phyloP scores from a whole-genome alignment of 1,284 basidiomycete genomes.

The Rhodotorula glutinis region DNA sequence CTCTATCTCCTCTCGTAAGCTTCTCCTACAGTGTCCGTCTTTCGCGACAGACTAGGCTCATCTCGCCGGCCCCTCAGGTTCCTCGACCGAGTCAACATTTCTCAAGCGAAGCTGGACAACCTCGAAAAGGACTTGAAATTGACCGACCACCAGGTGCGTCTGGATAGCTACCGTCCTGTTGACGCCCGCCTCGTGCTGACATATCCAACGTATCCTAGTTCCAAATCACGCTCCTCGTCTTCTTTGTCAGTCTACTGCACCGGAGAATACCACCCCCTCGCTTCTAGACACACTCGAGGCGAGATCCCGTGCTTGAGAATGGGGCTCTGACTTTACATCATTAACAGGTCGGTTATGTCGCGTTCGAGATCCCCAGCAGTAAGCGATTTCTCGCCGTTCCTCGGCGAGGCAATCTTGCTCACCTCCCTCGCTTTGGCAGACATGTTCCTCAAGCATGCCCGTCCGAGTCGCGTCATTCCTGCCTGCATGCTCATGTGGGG shows the following conservation, averaged over 20 bases:
- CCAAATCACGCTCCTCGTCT: constrained; percentile 35
- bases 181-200: too few relatives aligned
- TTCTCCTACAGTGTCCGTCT: too few relatives aligned
- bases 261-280: too few relatives aligned
- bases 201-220: not conserved
- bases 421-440: constrained; percentile 27
- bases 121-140: constrained; percentile 50
- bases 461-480: constrained; percentile 31
- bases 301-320: too few relatives aligned
- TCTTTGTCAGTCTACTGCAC: constrained; percentile 48
- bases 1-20: constrained; percentile 45
- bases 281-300: too few relatives aligned
- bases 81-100: constrained; percentile 48
- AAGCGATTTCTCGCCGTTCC: too few relatives aligned
- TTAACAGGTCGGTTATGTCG: not conserved
- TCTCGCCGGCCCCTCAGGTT: constrained; percentile 37
- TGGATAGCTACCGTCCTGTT: too few relatives aligned
- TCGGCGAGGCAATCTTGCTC: too few relatives aligned
- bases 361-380: constrained; percentile 33
- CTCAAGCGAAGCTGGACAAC: constrained; percentile 40
- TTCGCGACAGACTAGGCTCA: too few relatives aligned
- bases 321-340: too few relatives aligned
- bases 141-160: constrained; percentile 33
- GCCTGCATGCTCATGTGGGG: not conserved
- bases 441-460: constrained; percentile 50